A percentile compares a stretch with the other conserved stretches of the same genome.
Evolutionary conservation across 495 filamentous ascomycete species (phyloP).

Genomic region (Talaromyces thailandensis): DNA sequence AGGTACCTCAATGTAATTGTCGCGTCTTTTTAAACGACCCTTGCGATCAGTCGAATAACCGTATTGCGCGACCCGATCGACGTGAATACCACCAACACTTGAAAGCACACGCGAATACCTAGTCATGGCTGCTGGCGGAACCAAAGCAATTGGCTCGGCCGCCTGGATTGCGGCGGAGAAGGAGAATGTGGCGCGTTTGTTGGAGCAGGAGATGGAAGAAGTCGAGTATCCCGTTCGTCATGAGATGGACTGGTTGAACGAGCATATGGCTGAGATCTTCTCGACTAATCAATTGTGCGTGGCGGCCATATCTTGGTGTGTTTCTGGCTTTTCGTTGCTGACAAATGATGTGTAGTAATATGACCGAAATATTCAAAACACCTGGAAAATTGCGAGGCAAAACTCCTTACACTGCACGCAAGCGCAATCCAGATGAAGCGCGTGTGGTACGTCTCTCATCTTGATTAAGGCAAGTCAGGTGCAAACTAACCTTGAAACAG

Average conservation of each 20-base stretch:
- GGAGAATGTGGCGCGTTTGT: slow-evolving; percentile 49
- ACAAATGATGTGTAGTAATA: slow-evolving; percentile 46
- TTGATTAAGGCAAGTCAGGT: background rate
- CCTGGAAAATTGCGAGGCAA: slow-evolving; percentile 90
- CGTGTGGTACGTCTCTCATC: slow-evolving; percentile 51
- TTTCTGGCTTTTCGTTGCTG: background rate
- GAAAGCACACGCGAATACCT: slow-evolving; percentile 23
- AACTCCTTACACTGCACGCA: slow-evolving; percentile 76
- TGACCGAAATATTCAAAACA: slow-evolving; percentile 91
- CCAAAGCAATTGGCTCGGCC: slow-evolving; percentile 52
- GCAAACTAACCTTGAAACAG: slow-evolving; percentile 35
- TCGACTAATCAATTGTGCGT: slow-evolving; percentile 73
- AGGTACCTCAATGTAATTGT: background rate
- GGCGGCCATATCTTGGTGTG: slow-evolving; percentile 9
- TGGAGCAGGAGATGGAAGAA: slow-evolving; percentile 73
- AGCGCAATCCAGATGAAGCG: slow-evolving; percentile 51
- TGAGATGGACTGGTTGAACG: slow-evolving; percentile 92
- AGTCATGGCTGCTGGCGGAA: slow-evolving; percentile 37
- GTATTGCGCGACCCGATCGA: background rate
- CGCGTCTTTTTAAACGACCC: background rate
- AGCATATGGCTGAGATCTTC: slow-evolving; percentile 94
- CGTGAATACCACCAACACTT: background rate
- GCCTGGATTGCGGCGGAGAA: slow-evolving; percentile 63
- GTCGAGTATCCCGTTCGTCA: slow-evolving; percentile 81
- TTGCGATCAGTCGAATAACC: background rate